Percentiles rank a stretch among this genome's conserved stretches.
Conservation (phyloP, 1,139 yeast species). For the Kodamaea ohmeri region DNA sequence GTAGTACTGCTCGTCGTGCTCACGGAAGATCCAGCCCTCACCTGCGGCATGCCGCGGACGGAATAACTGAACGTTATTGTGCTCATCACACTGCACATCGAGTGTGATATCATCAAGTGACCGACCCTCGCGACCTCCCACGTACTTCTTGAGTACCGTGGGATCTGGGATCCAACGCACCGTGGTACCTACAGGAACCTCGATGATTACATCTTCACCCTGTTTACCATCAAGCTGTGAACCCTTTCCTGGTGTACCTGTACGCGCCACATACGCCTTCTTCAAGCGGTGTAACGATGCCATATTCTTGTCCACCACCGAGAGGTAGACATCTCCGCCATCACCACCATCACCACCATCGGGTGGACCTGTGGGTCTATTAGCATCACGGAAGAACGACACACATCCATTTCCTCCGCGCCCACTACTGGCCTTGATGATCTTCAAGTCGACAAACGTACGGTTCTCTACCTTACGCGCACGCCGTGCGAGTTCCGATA, state of each 20-base stretch:
- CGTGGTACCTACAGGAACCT: slow-evolving; percentile 90
- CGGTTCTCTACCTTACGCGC: slow-evolving; percentile 40
- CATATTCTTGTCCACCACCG: slow-evolving; percentile 64
- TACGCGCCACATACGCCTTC: slow-evolving; percentile 65
- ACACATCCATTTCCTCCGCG: slow-evolving; percentile 87
- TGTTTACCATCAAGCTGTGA: slow-evolving; percentile 79
- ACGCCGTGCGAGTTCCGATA: slow-evolving; percentile 24
- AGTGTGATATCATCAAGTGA: slow-evolving; percentile 28
- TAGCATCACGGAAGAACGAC: slow-evolving; percentile 83
- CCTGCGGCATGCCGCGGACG: slow-evolving; percentile 62
- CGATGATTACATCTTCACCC: slow-evolving; percentile 75
- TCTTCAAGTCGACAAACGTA: slow-evolving; percentile 57
- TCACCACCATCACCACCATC: slow-evolving; percentile 98
- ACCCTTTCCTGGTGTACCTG: slow-evolving; percentile 70
- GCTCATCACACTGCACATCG: slow-evolving; percentile 23
- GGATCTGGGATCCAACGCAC: slow-evolving; percentile 87
- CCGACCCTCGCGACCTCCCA: slow-evolving; percentile 26
- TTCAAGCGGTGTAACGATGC: slow-evolving; percentile 69
- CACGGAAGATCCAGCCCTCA: slow-evolving; percentile 85
- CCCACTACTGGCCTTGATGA: slow-evolving; percentile 72
- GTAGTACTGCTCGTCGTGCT: slow-evolving; percentile 69
- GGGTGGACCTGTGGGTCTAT: slow-evolving; percentile 85
- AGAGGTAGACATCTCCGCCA: slow-evolving; percentile 85
- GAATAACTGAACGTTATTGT: slow-evolving; percentile 53
- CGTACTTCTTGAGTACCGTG: slow-evolving; percentile 36